Percentiles rank a stretch among this genome's conserved stretches.
These are phyloP conservation scores for Zangia roseola DNA, from an alignment of 768 basidiomycete species.

Conservation along the genomic window DNA sequence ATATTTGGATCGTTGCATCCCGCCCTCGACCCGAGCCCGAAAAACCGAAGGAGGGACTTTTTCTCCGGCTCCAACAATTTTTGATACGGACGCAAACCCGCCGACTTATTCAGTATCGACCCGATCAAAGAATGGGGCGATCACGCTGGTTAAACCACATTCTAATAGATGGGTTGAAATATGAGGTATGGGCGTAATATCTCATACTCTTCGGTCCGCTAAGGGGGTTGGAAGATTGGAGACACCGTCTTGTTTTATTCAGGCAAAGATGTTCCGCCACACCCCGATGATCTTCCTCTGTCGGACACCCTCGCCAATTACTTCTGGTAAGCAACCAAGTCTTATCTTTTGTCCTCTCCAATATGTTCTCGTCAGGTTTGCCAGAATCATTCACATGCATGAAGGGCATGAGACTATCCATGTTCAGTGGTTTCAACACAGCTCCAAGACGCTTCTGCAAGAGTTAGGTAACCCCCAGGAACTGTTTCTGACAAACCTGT, in stretches of 20 bases:
- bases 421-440: conserved; percentile 75
- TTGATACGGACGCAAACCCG: conserved; percentile 17
- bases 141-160: conserved; percentile 40
- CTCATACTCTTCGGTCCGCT: not conserved
- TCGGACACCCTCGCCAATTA: conserved; percentile 49
- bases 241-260: conserved; percentile 58
- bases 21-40: conserved; percentile 25
- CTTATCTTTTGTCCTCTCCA: not conserved
- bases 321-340: conserved; percentile 67
- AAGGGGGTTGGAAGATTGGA: conserved; percentile 46
- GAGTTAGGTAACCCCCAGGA: conserved; percentile 65
- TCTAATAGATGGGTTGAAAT: conserved; percentile 42
- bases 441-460: conserved; percentile 55
- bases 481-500: conserved; percentile 58
- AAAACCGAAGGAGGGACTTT: conserved; percentile 9
- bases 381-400: conserved; percentile 54
- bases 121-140: conserved; percentile 34
- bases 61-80: conserved; percentile 20
- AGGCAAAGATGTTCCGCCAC: conserved; percentile 36
- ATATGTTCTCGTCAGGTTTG: conserved; percentile 53
- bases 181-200: conserved; percentile 35
- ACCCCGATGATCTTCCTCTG: conserved; percentile 34
- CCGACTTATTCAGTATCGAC: conserved; percentile 17
- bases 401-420: conserved; percentile 48
- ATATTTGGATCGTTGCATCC: conserved; percentile 55